A percentile compares a stretch with the other conserved stretches of the same genome.
phyloP scores from a whole-genome alignment of 169 alveolate genomes.

The Eimeria acervulina region DNA sequence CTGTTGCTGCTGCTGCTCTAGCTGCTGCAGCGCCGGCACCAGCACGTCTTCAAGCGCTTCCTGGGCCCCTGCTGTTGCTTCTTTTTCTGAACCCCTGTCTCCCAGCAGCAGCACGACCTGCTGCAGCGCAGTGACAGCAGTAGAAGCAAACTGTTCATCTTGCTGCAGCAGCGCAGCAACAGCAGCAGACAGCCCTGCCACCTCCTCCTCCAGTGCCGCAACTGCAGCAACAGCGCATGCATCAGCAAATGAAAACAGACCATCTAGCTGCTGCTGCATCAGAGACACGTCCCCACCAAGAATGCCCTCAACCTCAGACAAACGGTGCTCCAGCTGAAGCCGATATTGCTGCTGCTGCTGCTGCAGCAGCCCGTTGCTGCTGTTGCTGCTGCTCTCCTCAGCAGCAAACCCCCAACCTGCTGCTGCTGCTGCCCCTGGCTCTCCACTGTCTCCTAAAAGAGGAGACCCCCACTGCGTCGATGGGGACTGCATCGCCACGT shows the following conservation, averaged over 20 bases:
- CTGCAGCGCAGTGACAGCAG: slow-evolving; percentile 42
- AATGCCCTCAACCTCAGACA: neutral
- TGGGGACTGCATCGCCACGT: neutral
- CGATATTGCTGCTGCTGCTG: neutral
- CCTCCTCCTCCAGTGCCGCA: neutral
- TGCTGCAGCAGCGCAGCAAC: neutral
- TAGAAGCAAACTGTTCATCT: slow-evolving; percentile 25
- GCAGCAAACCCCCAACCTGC: neutral
- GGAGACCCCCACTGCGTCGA: neutral
- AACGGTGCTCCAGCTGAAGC: neutral
- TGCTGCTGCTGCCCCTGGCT: neutral
- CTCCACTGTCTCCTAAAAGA: neutral
- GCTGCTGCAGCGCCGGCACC: slow-evolving; percentile 40
- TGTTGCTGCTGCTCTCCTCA: slow-evolving; percentile 24
- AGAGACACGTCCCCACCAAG: neutral
- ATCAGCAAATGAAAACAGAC: neutral
- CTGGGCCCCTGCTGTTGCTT: neutral
- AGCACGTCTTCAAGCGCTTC: neutral
- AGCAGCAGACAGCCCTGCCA: neutral
- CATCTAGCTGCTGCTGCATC: slow-evolving; percentile 18
- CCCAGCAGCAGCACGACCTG: slow-evolving; percentile 45
- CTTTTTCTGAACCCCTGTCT: neutral
- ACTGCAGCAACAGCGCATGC: slow-evolving; percentile 32
- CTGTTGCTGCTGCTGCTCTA: slow-evolving; percentile 11
- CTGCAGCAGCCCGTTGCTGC: slow-evolving; percentile 41